phyloP scores from a whole-genome alignment of 2,329 filamentous ascomycete genomes.

The Aspergillus aculeatinus region DNA sequence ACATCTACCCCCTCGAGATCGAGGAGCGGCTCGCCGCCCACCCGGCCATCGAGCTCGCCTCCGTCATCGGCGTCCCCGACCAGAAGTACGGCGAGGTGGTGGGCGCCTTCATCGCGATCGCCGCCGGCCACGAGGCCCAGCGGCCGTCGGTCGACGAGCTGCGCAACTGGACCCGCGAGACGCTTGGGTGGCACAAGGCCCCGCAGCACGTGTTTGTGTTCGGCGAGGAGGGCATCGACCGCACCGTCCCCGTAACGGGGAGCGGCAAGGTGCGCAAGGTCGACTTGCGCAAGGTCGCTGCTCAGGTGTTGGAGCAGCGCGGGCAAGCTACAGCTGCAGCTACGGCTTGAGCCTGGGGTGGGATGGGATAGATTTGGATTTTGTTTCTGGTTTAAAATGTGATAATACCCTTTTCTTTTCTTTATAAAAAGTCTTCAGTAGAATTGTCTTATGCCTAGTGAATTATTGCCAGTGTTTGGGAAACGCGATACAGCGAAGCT shows the following conservation, averaged over 20 bases:
- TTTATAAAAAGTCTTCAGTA: too few species aligned
- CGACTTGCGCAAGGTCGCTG: constrained; percentile 52
- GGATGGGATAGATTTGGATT: not conserved
- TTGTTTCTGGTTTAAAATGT: not conserved
- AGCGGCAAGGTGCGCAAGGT: constrained; percentile 70
- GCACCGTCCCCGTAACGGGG: constrained; percentile 63
- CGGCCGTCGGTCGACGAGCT: constrained; percentile 55
- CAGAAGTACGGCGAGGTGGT: constrained; percentile 73
- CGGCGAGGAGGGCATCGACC: constrained; percentile 57
- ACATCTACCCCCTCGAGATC: constrained; percentile 72
- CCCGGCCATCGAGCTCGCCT: constrained; percentile 60
- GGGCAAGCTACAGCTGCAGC: not conserved
- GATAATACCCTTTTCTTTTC: not conserved
- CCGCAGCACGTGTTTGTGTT: constrained; percentile 76
- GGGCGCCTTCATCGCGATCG: constrained; percentile 56
- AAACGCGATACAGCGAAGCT: too few species aligned
- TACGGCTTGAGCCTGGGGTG: not conserved
- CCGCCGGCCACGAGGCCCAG: constrained; percentile 24
- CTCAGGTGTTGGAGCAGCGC: constrained; percentile 42
- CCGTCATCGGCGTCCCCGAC: constrained; percentile 69
- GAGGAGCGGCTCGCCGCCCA: constrained; percentile 70
- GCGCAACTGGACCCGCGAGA: constrained; percentile 62
- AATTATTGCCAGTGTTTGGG: too few species aligned
- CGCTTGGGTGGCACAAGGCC: constrained; percentile 65
- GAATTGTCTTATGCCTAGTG: too few species aligned